Evolutionary conservation across 2,329 filamentous ascomycete species (phyloP).

Genomic region (Thelonectria rubi): DNA sequence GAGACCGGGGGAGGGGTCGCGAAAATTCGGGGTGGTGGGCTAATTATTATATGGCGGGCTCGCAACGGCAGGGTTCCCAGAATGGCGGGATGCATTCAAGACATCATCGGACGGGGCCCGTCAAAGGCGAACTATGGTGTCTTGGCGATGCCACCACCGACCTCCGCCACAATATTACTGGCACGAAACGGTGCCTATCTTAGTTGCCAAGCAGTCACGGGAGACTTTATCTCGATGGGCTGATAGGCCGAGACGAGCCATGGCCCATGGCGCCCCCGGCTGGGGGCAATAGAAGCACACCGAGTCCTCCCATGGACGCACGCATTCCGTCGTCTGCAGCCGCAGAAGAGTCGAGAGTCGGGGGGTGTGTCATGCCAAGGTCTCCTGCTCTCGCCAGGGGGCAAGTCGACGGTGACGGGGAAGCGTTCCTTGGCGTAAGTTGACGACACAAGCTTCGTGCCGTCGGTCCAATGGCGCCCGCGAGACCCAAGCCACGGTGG

Average conservation of each 20-base stretch:
- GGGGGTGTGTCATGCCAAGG: conserved; percentile 39
- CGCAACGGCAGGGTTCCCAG: conserved; percentile 14
- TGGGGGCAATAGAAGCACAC: conserved; percentile 18
- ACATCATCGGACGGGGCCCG: conserved; percentile 33
- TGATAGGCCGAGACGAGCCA: conserved; percentile 37
- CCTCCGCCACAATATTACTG: conserved; percentile 36
- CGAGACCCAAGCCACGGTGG: conserved; percentile 17
- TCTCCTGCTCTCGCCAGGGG: conserved; percentile 20
- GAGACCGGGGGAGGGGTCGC: conserved; percentile 19
- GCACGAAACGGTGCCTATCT: conserved; percentile 34
- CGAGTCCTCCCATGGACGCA: conserved; percentile 23
- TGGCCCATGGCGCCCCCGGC: conserved; percentile 36
- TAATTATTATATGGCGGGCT: conserved; percentile 36
- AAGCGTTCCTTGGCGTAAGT: conserved; percentile 23
- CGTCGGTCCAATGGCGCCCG: conserved; percentile 31
- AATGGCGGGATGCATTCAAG: conserved; percentile 14
- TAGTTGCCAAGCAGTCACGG: conserved; percentile 34
- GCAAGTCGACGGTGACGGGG: conserved; percentile 30
- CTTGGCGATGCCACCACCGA: conserved; percentile 32
- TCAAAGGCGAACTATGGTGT: conserved; percentile 35
- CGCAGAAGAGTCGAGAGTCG: conserved; percentile 13
- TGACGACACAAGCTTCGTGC: conserved; percentile 16
- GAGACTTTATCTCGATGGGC: conserved; percentile 14
- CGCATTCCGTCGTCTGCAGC: conserved; percentile 24
- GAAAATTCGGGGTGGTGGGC: conserved; percentile 30